A percentile compares a stretch with the other conserved stretches of the same genome.
Evolutionary conservation across 805 yeast species (phyloP).

Genomic region (Candida xiaguanensis): DNA sequence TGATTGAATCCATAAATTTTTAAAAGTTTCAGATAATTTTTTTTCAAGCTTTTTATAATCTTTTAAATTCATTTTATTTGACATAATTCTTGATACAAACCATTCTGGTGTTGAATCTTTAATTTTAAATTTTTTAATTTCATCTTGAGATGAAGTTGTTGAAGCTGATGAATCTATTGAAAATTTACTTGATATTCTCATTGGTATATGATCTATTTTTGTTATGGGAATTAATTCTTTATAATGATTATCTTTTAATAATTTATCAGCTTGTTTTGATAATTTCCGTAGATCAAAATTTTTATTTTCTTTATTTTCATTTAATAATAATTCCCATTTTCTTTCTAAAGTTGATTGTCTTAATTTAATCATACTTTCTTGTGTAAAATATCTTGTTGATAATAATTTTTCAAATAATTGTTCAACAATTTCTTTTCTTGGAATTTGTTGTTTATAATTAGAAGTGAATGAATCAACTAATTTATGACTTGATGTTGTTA

Average conservation of each 20-base stretch:
- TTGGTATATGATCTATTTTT: slow-evolving; percentile 2
- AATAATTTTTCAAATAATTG: slow-evolving; percentile 36
- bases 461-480: slow-evolving; percentile 31
- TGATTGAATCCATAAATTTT: slow-evolving; percentile 29
- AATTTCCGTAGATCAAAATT: slow-evolving; percentile 31
- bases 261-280: slow-evolving; percentile 9
- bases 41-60: slow-evolving; percentile 35
- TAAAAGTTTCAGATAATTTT: slow-evolving; percentile 22
- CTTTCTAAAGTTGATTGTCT: slow-evolving; percentile 30
- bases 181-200: background rate
- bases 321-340: slow-evolving; percentile 42
- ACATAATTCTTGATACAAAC: slow-evolving; percentile 36
- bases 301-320: slow-evolving; percentile 37
- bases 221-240: slow-evolving; percentile 3
- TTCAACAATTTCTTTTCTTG: slow-evolving; percentile 34
- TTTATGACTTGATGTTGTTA: slow-evolving; percentile 11
- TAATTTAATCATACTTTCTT: slow-evolving; percentile 28
- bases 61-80: slow-evolving; percentile 26
- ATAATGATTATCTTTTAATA: background rate
- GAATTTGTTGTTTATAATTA: slow-evolving; percentile 31
- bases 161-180: slow-evolving; percentile 8
- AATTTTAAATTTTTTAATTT: slow-evolving; percentile 17
- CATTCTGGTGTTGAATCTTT: slow-evolving; percentile 41
- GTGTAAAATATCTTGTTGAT: slow-evolving; percentile 34
- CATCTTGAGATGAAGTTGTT: slow-evolving; percentile 5